Evolutionary conservation across 2,329 filamentous ascomycete genomes (phyloP).

Genomic region (Alternaria sp.): DNA sequence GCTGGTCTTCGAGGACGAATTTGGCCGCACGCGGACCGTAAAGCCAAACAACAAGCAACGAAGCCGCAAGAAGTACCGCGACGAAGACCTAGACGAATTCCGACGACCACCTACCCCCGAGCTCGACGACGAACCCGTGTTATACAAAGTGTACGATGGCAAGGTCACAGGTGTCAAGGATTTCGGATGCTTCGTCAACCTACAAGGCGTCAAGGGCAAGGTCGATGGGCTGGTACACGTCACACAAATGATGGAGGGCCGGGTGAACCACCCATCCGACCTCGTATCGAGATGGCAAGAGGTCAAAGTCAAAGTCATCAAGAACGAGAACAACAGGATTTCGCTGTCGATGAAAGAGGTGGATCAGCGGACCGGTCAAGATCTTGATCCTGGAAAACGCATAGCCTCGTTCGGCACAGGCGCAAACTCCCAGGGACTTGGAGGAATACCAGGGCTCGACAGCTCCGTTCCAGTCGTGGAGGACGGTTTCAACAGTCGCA

Average conservation of each 20-base stretch:
- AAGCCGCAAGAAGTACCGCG: constrained; percentile 43
- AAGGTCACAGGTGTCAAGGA: constrained; percentile 92
- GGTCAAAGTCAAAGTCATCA: constrained; percentile 92
- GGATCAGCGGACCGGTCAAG: constrained; percentile 84
- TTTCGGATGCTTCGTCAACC: constrained; percentile 92
- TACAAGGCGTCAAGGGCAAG: constrained; percentile 85
- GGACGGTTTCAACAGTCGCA: constrained; percentile 56
- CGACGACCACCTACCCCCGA: constrained; percentile 72
- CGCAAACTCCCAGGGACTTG: constrained; percentile 84
- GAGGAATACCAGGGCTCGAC: constrained; percentile 62
- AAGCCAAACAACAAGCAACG: constrained; percentile 52
- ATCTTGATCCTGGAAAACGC: constrained; percentile 77
- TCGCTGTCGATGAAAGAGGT: constrained; percentile 97
- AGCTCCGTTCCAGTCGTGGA: constrained; percentile 68
- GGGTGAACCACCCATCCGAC: constrained; percentile 92
- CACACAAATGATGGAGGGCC: constrained; percentile 82
- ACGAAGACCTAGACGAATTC: constrained; percentile 64
- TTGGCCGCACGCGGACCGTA: constrained; percentile 55
- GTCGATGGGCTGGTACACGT: constrained; percentile 94
- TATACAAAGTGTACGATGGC: constrained; percentile 89
- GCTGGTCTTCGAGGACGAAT: constrained; percentile 65
- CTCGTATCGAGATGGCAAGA: constrained; percentile 78
- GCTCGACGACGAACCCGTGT: constrained; percentile 78
- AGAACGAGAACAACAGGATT: constrained; percentile 80
- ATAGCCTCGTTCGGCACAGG: constrained; percentile 72